Evolutionary conservation across 805 yeast species (phyloP).

Genomic region (Sungouiozyma ichnusensis): DNA sequence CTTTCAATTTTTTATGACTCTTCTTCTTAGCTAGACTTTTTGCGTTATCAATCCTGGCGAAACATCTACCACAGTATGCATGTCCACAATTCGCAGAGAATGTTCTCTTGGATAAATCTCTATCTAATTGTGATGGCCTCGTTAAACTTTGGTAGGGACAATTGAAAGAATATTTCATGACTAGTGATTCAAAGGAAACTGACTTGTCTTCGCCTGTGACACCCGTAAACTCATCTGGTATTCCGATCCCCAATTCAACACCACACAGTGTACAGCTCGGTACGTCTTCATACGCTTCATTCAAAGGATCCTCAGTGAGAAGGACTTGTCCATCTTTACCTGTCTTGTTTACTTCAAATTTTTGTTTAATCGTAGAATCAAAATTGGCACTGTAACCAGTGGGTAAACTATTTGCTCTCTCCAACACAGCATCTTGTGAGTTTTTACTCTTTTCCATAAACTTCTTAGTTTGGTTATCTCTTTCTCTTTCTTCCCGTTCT

Average conservation of each 20-base stretch:
- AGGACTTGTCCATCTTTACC: conserved; percentile 12
- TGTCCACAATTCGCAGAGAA: conserved; percentile 73
- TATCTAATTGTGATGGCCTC: conserved; percentile 43
- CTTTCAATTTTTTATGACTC: conserved; percentile 18
- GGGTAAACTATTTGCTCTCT: conserved; percentile 19
- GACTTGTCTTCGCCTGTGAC: conserved; percentile 13
- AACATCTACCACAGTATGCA: conserved; percentile 78
- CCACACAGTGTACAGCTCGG: conserved; percentile 64
- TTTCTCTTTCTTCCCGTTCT: conserved; percentile 25
- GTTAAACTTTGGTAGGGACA: conserved; percentile 59
- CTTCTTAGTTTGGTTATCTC: conserved; percentile 16
- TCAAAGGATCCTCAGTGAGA: conserved; percentile 14
- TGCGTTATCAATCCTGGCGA: conserved; percentile 46
- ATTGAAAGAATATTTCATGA: conserved; percentile 28
- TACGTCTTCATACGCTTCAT: conserved; percentile 26
- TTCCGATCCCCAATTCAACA: conserved; percentile 59
- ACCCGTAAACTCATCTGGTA: conserved; percentile 41
- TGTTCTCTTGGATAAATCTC: conserved; percentile 52
- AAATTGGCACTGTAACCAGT: conserved; percentile 25
- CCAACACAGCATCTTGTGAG: conserved; percentile 17
- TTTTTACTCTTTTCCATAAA: conserved; percentile 20
- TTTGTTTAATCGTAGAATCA: conserved; percentile 15
- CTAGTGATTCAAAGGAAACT: conserved; percentile 24
- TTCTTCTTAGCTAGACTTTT: conserved; percentile 19
- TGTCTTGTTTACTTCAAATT: conserved; percentile 10